These are phyloP conservation scores for Talaromyces sp. DNA, from an alignment of 2,329 filamentous ascomycete species.

Conservation along the genomic window DNA sequence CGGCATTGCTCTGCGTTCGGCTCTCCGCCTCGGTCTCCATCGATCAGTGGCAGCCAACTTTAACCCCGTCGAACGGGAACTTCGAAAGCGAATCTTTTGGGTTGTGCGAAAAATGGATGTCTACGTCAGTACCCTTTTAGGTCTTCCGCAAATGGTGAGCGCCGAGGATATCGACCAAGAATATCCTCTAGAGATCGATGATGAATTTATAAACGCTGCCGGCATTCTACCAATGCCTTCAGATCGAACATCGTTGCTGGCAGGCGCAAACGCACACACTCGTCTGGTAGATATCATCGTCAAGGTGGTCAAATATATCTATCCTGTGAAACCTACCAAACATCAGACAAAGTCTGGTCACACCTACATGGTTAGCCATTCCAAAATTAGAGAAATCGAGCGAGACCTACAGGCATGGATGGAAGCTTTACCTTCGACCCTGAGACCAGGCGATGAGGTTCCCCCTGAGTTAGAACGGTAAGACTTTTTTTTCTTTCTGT, in stretches of 20 bases:
- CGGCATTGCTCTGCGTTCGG: constrained; percentile 70
- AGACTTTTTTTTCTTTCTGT: constrained; percentile 27
- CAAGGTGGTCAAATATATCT: constrained; percentile 61
- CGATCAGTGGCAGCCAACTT: constrained; percentile 65
- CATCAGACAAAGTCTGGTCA: constrained; percentile 43
- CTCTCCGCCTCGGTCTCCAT: constrained; percentile 74
- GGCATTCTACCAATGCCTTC: constrained; percentile 51
- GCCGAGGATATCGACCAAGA: constrained; percentile 50
- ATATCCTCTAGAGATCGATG: constrained; percentile 42
- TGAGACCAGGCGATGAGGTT: constrained; percentile 75
- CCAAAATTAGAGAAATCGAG: constrained; percentile 61
- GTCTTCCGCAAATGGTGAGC: constrained; percentile 46
- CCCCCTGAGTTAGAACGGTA: constrained; percentile 72
- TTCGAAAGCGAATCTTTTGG: constrained; percentile 63
- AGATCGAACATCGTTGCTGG: constrained; percentile 53
- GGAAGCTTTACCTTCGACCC: constrained; percentile 64
- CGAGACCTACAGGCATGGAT: constrained; percentile 60
- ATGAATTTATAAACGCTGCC: constrained; percentile 44
- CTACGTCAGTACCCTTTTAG: constrained; percentile 47
- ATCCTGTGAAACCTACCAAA: constrained; percentile 54
- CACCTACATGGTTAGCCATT: constrained; percentile 60
- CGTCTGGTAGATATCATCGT: constrained; percentile 53
- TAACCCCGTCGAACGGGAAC: constrained; percentile 68
- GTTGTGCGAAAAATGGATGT: constrained; percentile 48
- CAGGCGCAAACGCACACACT: constrained; percentile 58